Evolutionary conservation across 2,329 filamentous ascomycete genomes (phyloP), one percentile per base, ranked within the genome.

Genomic region (Stachybotrys echinatus): DNA sequence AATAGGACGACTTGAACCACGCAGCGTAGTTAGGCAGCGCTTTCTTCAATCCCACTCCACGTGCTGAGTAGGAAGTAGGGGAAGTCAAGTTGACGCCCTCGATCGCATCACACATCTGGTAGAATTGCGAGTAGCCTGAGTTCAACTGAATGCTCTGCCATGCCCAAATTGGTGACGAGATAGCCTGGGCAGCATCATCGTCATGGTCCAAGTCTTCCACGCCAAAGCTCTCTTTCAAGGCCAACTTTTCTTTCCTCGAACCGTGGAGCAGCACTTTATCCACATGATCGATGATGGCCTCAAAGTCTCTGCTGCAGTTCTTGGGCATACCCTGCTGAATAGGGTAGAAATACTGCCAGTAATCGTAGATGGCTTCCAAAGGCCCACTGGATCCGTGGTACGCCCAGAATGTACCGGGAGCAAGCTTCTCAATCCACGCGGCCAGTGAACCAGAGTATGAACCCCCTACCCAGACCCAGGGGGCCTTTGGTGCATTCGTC

Each of bases 371-470:
- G 4, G 88, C 87, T 56, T 84, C 78, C 0, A 86, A 87, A 2
- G 92, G 87, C 2, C 87, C 89, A 1, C 87, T 91, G 0, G 86
- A 89, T 0, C 85, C 84, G 45, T 94, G 89, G 7, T 86, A 80
- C 3, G 79, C 89, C 77, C 80, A 91, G 65, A 87, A 92, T 8
- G 85, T 73, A 38, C 90, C 83, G 0, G 89, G 89, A 61, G 92
- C 91, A 12, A 84, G 66, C 44, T 83, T 79, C 18, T 88, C 80
- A 43, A 89, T 66, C 63, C 92, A 88, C 0, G 88, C 87, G 8
- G 84, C 83, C 55, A 90, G 85, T 0, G 84, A 85, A 14, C 89
- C 89, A 1, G 88, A 83, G 62, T 94, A 94, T 0, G 85, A 89
- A 6, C 88, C 88, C 5, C 89, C 89, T 53, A 91, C 90, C 0